These are phyloP conservation scores for Dictyostelium purpureum DNA, from an alignment of 78 protist genomes.

Conservation along the genomic window DNA sequence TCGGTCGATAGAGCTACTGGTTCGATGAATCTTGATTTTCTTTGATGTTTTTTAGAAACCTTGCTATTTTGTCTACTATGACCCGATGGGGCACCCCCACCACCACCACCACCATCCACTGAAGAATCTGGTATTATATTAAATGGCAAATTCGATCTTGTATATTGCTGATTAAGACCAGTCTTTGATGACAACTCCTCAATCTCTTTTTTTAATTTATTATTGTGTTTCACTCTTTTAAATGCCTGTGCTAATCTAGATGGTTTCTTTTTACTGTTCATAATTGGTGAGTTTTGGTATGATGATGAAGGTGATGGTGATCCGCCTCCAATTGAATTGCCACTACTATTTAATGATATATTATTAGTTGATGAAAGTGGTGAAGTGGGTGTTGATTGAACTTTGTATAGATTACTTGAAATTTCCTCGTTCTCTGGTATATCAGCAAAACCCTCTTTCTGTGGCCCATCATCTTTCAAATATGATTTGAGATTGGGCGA, in stretches of 20 bases:
- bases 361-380: neutral
- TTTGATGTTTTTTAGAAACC: conserved; percentile 19
- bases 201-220: conserved; percentile 50
- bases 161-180: conserved; percentile 70
- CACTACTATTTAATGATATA: neutral
- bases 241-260: conserved; percentile 26
- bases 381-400: conserved; percentile 1
- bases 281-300: neutral
- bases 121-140: neutral
- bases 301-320: conserved; percentile 19
- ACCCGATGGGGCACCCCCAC: neutral
- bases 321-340: neutral
- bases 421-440: neutral
- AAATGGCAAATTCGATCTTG: neutral
- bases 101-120: neutral
- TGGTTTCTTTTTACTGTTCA: conserved; percentile 25
- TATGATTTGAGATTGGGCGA: neutral
- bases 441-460: neutral
- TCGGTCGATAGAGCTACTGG: conserved; percentile 18
- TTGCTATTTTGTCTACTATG: neutral
- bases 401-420: neutral
- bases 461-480: neutral
- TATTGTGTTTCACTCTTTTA: conserved; percentile 20
- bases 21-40: conserved; percentile 77
- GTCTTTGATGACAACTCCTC: conserved; percentile 3